Evolutionary conservation across 2,329 filamentous ascomycete genomes (phyloP), one percentile per base, ranked within the genome.

Genomic region (Fusarium subtropicale): DNA sequence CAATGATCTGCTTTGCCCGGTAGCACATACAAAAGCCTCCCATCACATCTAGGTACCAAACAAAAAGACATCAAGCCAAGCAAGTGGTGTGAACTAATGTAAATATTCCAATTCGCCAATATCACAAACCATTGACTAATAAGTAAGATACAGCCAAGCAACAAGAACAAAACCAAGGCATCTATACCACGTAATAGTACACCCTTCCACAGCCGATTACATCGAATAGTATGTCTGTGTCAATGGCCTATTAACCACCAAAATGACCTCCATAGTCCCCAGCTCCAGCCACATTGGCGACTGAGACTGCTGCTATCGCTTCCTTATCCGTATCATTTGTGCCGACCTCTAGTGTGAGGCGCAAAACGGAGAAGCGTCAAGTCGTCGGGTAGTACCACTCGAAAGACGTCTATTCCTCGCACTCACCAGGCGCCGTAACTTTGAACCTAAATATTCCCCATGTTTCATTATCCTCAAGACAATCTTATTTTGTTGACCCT

Each of bases 391-490:
- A 48, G 28, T 34, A 46, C 48, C 55, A 60, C 61, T 58, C 53
- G 63, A 52, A 50, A 62, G 39, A 58, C 53, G 57, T 54, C 56
- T 47, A 59, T 64, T 48, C 60, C 57, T 28, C 52, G 41, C 51
- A 55, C 61, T 61, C 58, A 52, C 56, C 68, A 60, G 72, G 71
- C 70, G 70, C 70, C 72, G 52, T 55, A 55, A 63, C 54, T 62
- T 69, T 53, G 47, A 69, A 66, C 58, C 67, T 63, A 66, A 68
- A 63, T 59, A 55, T 44, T 58, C 36, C 50, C 39, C 33, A 42
- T 55, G 33, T 47, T 46, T 57, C 52, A 48, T 60, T 64, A 64
- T 47, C 64, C 60, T 55, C 38, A 24, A 54, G 22, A 33, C 28
- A 53, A 41, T 38, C 38, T 44, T 50, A 39, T 48, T 28, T 41